These are phyloP conservation scores for Paxillus ammoniavirescens DNA, from an alignment of 768 basidiomycete species.

Conservation along the genomic window DNA sequence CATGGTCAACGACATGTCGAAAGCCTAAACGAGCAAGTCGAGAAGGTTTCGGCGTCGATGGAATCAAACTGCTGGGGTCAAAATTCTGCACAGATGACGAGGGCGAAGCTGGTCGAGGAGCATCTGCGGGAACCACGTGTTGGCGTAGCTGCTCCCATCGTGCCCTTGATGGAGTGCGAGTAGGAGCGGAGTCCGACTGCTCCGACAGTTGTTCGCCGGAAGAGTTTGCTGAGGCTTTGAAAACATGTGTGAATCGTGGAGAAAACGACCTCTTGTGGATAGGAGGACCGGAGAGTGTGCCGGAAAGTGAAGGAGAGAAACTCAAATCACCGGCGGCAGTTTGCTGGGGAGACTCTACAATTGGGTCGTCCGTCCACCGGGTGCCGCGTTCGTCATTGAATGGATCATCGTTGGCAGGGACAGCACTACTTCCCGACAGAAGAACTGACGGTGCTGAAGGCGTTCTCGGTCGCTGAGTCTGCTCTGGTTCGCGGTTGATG, in stretches of 20 bases:
- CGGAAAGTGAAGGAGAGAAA: neutral
- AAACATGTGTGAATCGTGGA: slow-evolving; percentile 3
- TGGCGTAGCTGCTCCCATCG: slow-evolving; percentile 57
- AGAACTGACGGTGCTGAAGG: neutral
- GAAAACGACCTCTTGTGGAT: slow-evolving; percentile 10
- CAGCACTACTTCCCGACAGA: neutral
- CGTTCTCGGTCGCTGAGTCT: neutral
- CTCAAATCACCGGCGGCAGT: neutral
- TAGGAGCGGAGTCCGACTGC: neutral
- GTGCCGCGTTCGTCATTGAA: neutral
- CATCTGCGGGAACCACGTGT: slow-evolving; percentile 44
- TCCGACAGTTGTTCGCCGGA: neutral
- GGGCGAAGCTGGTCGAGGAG: slow-evolving; percentile 20
- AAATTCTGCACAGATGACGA: slow-evolving; percentile 7
- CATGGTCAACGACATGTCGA: slow-evolving; percentile 65
- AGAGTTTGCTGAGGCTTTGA: slow-evolving; percentile 1
- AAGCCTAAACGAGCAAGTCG: slow-evolving; percentile 52
- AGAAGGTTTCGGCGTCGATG: slow-evolving; percentile 48
- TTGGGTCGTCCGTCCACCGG: slow-evolving; percentile 5
- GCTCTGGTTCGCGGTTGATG: neutral
- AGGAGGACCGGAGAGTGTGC: neutral
- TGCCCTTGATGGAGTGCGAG: slow-evolving; percentile 34
- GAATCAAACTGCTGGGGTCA: slow-evolving; percentile 13
- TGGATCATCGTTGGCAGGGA: neutral
- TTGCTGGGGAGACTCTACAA: slow-evolving; percentile 5